A percentile compares a stretch with the other conserved stretches of the same genome.
Conservation (phyloP, 768 basidiomycete genomes). For the Boletus pseudopeckii region DNA sequence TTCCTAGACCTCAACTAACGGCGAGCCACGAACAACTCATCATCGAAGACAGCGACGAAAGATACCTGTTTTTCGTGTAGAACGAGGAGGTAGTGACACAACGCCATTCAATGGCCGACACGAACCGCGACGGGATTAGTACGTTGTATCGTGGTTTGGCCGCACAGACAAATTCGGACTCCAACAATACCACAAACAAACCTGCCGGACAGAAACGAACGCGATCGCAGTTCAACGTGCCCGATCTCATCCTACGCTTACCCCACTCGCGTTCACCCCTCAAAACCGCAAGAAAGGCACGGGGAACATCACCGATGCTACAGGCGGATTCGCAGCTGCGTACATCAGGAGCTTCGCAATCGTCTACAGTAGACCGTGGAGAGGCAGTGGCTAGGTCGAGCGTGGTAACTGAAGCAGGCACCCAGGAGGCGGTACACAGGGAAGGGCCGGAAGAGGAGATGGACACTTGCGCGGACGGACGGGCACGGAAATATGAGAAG, state of each 20-base stretch:
- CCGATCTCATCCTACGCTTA: conserved; percentile 45
- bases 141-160: conserved; percentile 4
- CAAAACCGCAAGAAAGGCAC: conserved; percentile 46
- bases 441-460: not conserved
- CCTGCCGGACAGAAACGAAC: conserved; percentile 31
- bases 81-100: not conserved
- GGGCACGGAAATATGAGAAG: conserved; percentile 2
- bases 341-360: not conserved
- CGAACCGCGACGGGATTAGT: conserved; percentile 9
- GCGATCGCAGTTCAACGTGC: conserved; percentile 49
- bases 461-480: not conserved
- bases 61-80: not conserved
- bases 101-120: conserved; percentile 16
- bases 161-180: not conserved
- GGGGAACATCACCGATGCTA: conserved; percentile 26
- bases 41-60: not conserved
- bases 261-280: conserved; percentile 47
- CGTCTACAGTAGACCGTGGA: not conserved
- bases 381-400: not conserved
- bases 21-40: not conserved
- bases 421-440: not conserved
- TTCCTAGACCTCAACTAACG: not conserved
- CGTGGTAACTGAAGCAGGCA: not conserved
- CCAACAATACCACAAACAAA: not conserved
- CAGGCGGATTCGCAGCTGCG: not conserved